Base-by-base conservation (phyloP, 148 eudicot genomes). In the Fallopia convolvulus region DNA sequence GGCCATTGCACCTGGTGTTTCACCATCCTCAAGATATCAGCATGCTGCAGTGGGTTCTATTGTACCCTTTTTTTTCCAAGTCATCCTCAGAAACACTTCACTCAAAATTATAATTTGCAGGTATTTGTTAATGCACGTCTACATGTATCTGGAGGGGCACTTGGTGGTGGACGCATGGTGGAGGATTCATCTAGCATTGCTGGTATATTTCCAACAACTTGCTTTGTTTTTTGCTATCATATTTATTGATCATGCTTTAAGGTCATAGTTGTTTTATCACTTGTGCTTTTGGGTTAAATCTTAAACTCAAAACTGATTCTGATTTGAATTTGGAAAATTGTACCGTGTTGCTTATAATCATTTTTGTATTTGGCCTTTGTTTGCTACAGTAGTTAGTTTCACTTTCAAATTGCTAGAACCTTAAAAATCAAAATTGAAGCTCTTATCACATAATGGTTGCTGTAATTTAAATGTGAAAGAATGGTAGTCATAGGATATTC, bases 1-100 rank as follows among this genome's bases (percentile, higher is more conserved):
- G 99, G 97, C 99, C 75, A 92, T 94, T 86, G 99, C 99, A 80
- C 99, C 99, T 80, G 99, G 99, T 78, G 99, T 94, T 75, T 94
- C 99, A 74, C 99, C 99, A 26, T 94, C 99, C 78, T 83, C 96
- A 72, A 87, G 99, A 89, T 94, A 94, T 89, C 99, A 94, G 86
- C 99, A 94, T 88, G 99, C 99, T 72, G 97, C 99, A 17, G 99
- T 94, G 83, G 79, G 98, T 58, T 18, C n/a, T 30, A 14, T 32
- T 48, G 23, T n/a, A 11, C 11, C 74, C 12, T 32, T 32, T 52
- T 75, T 36, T 46, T 55, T 33, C 3, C 8, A 55, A 6, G 44
- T 46, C 32, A 44, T 21, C 75, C 75, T 23, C 50, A 44, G 75
- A 4, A 9, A 44, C 53, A 42, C 17, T 13, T 18, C 11, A 73